Evolutionary conservation across 352 stramenopile genomes (phyloP), one percentile per base, ranked within the genome.

Genomic region (Aphanomyces cochlioides): DNA sequence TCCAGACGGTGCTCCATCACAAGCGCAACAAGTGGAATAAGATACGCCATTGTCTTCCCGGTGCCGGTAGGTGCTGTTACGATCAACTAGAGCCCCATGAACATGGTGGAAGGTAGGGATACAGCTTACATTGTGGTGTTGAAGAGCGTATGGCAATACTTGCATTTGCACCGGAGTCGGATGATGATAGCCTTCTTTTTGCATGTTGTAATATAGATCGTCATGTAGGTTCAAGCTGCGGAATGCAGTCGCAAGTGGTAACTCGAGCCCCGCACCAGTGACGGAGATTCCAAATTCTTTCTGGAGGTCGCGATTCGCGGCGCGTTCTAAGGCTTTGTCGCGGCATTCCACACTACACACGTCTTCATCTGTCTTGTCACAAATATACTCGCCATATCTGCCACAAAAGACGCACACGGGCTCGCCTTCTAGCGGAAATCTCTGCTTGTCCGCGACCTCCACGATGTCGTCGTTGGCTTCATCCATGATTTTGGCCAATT

Each of bases 341-440:
- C 85, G 82, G 61, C 85, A 93, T 67, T 93, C 79, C 6, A 93
- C 59, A 70, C 83, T 92, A 73, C 87, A 95, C 12, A 95, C 87
- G 75, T 95, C 84, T 65, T 93, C 77, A 47, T 93, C 82, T 0
- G 87, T 95, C 34, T 72, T 76, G 59, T 95, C 87, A 61, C 87
- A 93, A 56, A 93, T 75, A 64, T 93, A 95, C 39, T 81, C 84
- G 72, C 87, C 87, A 47, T 81, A 93, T 40, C 83, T 81, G 17
- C 79, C 79, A 47, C 87, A 95, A 7, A 92, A 77, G 66, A 79
- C 77, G 47, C 82, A 90, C 10, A 67, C 53, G 5, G 78, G 82
- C 65, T 90, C 80, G 36, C 69, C 73, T 8, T 69, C 64, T 1
- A 61, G 54, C 4, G 80, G 63, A 19, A 39, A 40, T 21, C 82